Percentiles rank a stretch among this genome's conserved stretches.
Evolutionary conservation across 2,329 filamentous ascomycete species (phyloP).

Genomic region (Ceratocystiopsis sp.): DNA sequence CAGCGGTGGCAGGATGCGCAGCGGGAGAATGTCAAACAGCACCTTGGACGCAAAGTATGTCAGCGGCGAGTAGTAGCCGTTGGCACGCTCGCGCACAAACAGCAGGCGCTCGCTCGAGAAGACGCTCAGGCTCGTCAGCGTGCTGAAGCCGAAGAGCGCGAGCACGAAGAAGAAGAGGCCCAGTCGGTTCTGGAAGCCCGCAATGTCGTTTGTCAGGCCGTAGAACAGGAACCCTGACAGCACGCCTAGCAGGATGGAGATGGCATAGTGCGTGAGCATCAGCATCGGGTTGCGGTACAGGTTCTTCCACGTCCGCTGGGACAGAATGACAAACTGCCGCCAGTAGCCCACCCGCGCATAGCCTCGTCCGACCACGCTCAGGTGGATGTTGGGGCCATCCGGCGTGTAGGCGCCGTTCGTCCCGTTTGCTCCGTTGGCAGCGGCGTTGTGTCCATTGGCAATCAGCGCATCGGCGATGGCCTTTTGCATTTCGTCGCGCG

Average conservation of each 20-base stretch:
- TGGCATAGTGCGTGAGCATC: constrained; percentile 97
- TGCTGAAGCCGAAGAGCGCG: constrained; percentile 91
- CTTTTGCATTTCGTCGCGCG: constrained; percentile 61
- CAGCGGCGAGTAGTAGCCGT: constrained; percentile 87
- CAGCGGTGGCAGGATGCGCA: constrained; percentile 86
- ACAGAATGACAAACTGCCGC: constrained; percentile 78
- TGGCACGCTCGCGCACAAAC: constrained; percentile 85
- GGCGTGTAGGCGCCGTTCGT: constrained; percentile 17
- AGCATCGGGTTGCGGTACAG: constrained; percentile 94
- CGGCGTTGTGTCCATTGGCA: constrained; percentile 48
- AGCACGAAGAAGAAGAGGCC: constrained; percentile 96
- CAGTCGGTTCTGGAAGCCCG: constrained; percentile 92
- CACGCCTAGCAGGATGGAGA: constrained; percentile 84
- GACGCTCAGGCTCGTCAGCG: constrained; percentile 79
- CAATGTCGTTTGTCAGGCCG: constrained; percentile 85
- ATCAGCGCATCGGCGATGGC: constrained; percentile 46
- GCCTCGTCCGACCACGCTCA: constrained; percentile 51
- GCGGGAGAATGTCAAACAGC: constrained; percentile 90
- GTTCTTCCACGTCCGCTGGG: constrained; percentile 87
- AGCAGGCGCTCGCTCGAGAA: constrained; percentile 82
- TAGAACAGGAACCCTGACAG: constrained; percentile 95
- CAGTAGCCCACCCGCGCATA: constrained; percentile 67
- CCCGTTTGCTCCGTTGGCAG: constrained; percentile 13
- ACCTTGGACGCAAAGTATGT: constrained; percentile 94
- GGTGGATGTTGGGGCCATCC: constrained; percentile 30